Conservation (phyloP, 257 asterid species). For the Eucommia ulmoides region DNA sequence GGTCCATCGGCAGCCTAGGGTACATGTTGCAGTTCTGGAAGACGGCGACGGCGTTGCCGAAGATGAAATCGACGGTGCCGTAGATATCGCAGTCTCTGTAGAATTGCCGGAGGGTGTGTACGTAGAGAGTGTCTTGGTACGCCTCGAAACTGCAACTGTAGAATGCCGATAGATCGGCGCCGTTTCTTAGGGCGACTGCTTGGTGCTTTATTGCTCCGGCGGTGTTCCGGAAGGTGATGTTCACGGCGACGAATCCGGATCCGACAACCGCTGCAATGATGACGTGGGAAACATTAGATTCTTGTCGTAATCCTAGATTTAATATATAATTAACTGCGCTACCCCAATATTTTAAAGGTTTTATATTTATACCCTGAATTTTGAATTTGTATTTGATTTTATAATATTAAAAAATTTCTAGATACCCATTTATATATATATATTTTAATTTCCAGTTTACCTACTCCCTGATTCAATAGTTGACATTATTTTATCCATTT, state of each 20-base stretch:
- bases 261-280: constrained; percentile 15
- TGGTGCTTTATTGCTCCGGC: constrained; percentile 22
- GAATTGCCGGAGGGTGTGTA: constrained; percentile 18
- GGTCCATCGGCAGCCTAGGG: constrained; percentile 13
- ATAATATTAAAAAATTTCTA: no score
- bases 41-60: constrained; percentile 25
- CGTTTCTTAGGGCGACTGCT: constrained; percentile 22
- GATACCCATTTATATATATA: no score
- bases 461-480: no score
- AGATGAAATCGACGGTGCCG: constrained; percentile 25
- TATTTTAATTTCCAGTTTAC: no score
- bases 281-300: no score
- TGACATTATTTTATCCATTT: no score
- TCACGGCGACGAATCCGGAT: constrained; percentile 19
- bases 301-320: no score
- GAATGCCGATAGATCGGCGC: constrained; percentile 20
- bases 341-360: no score
- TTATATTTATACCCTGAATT: no score
- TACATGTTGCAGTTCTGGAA: constrained; percentile 18
- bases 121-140: constrained; percentile 21
- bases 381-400: no score
- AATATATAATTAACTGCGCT: no score
- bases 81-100: constrained; percentile 23
- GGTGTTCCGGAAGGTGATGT: constrained; percentile 18
- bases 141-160: constrained; percentile 23